Evolutionary conservation across 768 basidiomycete genomes (phyloP).

Genomic region (Lactifluus piperatus): DNA sequence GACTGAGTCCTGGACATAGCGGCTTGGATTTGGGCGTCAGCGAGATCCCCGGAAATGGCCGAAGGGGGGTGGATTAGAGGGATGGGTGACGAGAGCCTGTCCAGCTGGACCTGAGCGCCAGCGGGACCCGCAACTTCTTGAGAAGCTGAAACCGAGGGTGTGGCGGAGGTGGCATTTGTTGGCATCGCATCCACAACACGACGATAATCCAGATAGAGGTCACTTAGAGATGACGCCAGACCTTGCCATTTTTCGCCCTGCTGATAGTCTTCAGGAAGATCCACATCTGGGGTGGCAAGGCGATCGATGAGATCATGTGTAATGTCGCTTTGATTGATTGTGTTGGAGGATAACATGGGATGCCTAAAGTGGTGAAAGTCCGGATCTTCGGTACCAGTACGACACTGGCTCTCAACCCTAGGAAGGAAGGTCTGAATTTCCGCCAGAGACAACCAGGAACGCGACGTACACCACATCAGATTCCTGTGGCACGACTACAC

Average conservation of each 20-base stretch:
- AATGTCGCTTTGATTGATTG: conserved; percentile 25
- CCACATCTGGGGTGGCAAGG: background rate
- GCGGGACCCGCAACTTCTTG: background rate
- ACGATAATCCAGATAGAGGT: conserved; percentile 32
- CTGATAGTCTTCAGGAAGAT: conserved; percentile 5
- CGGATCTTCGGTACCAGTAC: background rate
- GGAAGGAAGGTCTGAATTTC: background rate
- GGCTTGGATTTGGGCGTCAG: conserved; percentile 9
- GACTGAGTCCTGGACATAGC: conserved; percentile 24
- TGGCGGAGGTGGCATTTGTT: conserved; percentile 23
- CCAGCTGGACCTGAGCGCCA: background rate
- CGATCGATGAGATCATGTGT: conserved; percentile 39
- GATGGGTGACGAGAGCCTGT: background rate
- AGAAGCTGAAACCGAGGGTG: background rate
- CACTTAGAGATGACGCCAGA: conserved; percentile 8
- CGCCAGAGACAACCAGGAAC: background rate
- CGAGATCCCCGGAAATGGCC: background rate
- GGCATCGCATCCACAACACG: conserved; percentile 37
- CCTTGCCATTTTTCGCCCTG: background rate
- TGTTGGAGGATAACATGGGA: background rate
- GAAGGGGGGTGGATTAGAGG: background rate
- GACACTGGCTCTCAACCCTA: conserved; percentile 1
- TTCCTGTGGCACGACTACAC: background rate
- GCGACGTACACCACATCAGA: conserved; percentile 5
- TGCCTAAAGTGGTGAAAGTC: background rate